Conservation (phyloP, 2,329 filamentous ascomycete species). For the Fusarium redolens region DNA sequence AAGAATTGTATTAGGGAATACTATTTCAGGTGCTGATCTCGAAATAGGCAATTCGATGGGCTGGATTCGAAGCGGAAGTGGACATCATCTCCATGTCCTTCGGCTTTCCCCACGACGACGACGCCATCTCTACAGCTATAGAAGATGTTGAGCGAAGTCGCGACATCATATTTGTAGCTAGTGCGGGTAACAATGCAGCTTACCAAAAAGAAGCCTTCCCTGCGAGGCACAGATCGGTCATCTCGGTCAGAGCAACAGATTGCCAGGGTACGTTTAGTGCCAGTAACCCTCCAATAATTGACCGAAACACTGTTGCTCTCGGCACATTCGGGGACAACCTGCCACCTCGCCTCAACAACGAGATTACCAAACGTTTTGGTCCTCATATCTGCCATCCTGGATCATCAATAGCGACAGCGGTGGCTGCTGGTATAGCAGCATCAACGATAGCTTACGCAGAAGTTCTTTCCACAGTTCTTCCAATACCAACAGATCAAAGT, state of each 20-base stretch:
- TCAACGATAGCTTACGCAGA: not conserved
- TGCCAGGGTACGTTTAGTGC: not conserved
- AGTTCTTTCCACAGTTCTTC: not conserved
- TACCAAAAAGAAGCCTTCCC: not conserved
- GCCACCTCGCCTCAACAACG: accelerated
- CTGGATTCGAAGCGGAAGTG: accelerated
- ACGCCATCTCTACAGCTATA: accelerated
- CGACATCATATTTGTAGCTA: not conserved
- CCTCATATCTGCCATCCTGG: accelerated
- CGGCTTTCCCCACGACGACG: accelerated
- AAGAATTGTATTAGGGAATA: too few relatives aligned
- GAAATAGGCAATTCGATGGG: not conserved
- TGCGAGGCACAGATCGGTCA: not conserved
- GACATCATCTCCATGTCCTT: not conserved
- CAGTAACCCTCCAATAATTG: accelerated
- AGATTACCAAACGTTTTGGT: accelerated
- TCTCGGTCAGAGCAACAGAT: not conserved
- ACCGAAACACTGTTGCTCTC: accelerated
- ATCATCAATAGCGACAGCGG: not conserved
- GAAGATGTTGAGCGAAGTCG: not conserved
- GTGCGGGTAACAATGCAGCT: not conserved
- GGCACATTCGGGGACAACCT: not conserved
- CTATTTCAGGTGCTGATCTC: too few relatives aligned
- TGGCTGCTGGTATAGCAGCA: not conserved
- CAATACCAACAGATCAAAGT: accelerated